phyloP scores from a whole-genome alignment of 2,329 filamentous ascomycete genomes.

The Leptographium galeiforme region DNA sequence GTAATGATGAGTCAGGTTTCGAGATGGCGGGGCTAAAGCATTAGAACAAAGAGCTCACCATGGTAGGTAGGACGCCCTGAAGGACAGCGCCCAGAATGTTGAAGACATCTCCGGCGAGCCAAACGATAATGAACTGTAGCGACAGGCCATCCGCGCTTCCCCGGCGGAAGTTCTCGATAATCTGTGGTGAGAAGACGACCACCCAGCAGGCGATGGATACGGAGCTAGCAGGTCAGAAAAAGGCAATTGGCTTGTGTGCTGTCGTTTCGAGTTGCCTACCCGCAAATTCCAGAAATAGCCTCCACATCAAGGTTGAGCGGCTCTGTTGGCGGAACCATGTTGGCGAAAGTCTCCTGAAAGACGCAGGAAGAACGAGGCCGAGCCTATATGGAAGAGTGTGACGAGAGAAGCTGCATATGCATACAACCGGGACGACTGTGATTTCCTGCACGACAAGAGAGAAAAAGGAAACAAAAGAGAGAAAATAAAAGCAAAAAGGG shows the following conservation, averaged over 20 bases:
- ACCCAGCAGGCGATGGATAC: constrained; percentile 98
- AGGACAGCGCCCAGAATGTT: constrained; percentile 18
- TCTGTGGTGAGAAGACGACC: constrained; percentile 93
- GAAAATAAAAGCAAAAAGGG: neutral
- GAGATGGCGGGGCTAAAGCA: no score
- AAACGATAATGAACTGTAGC: constrained; percentile 73
- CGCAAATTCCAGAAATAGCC: constrained; percentile 84
- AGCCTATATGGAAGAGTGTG: no score
- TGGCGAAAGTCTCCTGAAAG: neutral
- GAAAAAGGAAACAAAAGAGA: neutral
- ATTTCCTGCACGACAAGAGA: no score
- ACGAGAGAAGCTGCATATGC: no score
- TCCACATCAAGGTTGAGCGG: constrained; percentile 69
- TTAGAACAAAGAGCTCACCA: constrained; percentile 38
- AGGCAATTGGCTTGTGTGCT: no score
- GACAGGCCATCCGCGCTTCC: constrained; percentile 14
- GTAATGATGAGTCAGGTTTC: neutral
- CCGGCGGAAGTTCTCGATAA: constrained; percentile 31
- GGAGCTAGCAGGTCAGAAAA: constrained; percentile 28
- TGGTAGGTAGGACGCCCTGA: constrained; percentile 72
- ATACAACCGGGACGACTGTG: no score
- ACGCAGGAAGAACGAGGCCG: neutral
- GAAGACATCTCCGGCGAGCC: constrained; percentile 66
- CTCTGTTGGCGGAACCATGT: constrained; percentile 40
- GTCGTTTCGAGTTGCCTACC: constrained; percentile 31